These are phyloP conservation scores for Salix caprea DNA, from an alignment of 345 rosid species.

Conservation along the genomic window DNA sequence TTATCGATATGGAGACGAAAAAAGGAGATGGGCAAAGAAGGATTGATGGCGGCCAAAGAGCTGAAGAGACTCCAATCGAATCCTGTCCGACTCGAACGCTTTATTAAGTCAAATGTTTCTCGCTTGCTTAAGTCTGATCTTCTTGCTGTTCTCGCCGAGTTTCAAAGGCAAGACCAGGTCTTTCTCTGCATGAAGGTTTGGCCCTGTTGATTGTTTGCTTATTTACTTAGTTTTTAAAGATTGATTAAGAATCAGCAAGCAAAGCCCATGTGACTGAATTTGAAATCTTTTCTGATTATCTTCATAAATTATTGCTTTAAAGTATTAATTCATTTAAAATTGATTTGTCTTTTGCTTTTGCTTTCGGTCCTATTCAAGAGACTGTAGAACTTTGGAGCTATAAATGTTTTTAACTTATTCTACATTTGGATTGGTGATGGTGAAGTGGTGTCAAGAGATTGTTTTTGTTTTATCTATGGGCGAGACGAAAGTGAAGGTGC, in stretches of 20 bases:
- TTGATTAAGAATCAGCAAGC: background rate
- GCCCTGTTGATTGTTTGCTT: background rate
- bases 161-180: constrained; percentile 86
- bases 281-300: background rate
- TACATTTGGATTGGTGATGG: background rate
- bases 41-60: constrained; percentile 72
- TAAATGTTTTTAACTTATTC: background rate
- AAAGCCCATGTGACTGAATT: background rate
- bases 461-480: background rate
- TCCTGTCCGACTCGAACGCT: constrained; percentile 53
- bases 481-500: background rate
- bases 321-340: background rate
- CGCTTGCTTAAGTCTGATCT: constrained; percentile 90
- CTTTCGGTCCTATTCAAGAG: background rate
- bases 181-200: constrained; percentile 87
- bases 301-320: background rate
- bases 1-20: constrained; percentile 96
- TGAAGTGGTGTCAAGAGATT: background rate
- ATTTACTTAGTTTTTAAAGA: background rate
- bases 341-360: background rate
- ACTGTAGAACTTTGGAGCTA: background rate
- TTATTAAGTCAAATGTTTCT: constrained; percentile 60
- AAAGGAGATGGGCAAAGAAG: constrained; percentile 89
- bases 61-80: constrained; percentile 68
- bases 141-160: constrained; percentile 74